Base-by-base conservation (phyloP, 192 early-diverging fungal species). In the Thoreauomyces humboldtii region DNA sequence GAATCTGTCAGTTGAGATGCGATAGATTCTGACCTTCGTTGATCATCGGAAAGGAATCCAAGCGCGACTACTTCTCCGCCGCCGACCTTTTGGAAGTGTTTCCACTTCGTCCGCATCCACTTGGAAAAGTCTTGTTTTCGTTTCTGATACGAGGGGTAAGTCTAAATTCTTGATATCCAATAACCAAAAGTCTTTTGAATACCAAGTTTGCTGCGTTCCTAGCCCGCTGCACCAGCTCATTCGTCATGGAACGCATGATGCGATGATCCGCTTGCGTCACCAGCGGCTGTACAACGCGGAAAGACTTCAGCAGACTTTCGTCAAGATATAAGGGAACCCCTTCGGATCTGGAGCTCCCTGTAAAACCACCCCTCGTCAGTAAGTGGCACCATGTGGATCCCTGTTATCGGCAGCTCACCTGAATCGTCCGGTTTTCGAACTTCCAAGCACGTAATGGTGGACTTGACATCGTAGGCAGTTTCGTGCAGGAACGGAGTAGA, bases 401-500 rank as follows among this genome's bases (percentile, higher is more conserved):
- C n/a, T n/a, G n/a, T n/a, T n/a, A n/a, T n/a, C n/a, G n/a, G n/a
- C n/a, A 22, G 7, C 21, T 52, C 31, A 52, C 50, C 50, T 52
- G 25, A 22, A 6, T 52, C 28, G 4, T 52, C 50, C 21, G 28
- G 50, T 6, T 36, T 36, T 2, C 35, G 31, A n/a, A 37, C 70
- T 29, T 65, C 41, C 4, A 76, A 14, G 21, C 57, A 55, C 6
- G 57, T 17, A 25, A 80, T 41, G 7, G 75, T 81, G 12, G 65
- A 63, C n/a, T 58, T 63, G 25, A 82, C 71, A 36, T 73, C 65
- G 52, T 81, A 79, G 6, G 74, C 57, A 15, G 52, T 56, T 29
- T 83, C 81, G 27, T 73, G 76, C 50, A 83, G 52, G 44, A 83
- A 83, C 32, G 81, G 81, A 19, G 81, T 83, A 28, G 75, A 32